Conservation (phyloP, 1,139 yeast genomes). For the Pichia cactophila region DNA sequence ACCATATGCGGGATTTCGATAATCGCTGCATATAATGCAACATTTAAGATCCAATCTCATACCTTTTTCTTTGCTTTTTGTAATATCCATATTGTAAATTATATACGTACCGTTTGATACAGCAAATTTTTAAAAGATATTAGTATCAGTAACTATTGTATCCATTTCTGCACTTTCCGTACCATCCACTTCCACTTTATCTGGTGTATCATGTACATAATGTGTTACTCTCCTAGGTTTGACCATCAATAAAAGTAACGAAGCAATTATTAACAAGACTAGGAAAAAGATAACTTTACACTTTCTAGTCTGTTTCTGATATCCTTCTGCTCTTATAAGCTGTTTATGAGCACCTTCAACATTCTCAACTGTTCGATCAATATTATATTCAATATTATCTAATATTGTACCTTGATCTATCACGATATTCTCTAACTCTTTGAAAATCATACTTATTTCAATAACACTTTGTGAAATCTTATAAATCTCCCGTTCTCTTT, state of each 20-base stretch:
- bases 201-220: conserved; percentile 11
- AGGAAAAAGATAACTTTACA: conserved; percentile 79
- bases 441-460: conserved; percentile 87
- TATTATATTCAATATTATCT: conserved; percentile 87
- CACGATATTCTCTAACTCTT: conserved; percentile 84
- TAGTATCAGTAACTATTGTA: background rate
- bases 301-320: conserved; percentile 85
- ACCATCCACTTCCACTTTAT: background rate
- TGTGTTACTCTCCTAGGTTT: conserved; percentile 40
- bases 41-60: background rate
- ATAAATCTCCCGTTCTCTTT: conserved; percentile 82
- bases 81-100: background rate
- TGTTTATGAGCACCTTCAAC: conserved; percentile 74
- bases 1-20: conserved; percentile 23
- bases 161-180: background rate
- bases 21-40: background rate
- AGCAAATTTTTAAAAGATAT: background rate
- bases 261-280: conserved; percentile 60
- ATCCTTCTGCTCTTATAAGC: conserved; percentile 63
- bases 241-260: conserved; percentile 62
- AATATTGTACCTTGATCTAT: conserved; percentile 93
- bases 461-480: conserved; percentile 89
- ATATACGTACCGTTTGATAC: background rate
- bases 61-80: background rate
- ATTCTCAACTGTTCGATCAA: conserved; percentile 70